Conservation (phyloP, 1,139 yeast genomes). For the Zygosaccharomyces pseudobailii region DNA sequence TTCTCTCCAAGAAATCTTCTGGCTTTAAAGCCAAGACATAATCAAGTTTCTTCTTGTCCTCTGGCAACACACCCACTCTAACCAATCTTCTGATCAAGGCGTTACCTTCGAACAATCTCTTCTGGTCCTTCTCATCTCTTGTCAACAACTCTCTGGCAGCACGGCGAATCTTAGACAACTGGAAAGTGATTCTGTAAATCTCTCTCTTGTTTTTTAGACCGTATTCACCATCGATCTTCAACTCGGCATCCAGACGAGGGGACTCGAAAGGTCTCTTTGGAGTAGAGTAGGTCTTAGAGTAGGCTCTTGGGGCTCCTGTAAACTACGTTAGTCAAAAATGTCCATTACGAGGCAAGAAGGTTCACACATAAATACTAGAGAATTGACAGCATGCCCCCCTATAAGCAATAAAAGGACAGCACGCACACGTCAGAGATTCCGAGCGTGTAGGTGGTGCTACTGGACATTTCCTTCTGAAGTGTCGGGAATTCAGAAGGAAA, state of each 20-base stretch:
- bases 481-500: slow-evolving; percentile 67
- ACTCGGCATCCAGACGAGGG: slow-evolving; percentile 98
- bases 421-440: slow-evolving; percentile 2
- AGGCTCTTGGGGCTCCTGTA: slow-evolving; percentile 93
- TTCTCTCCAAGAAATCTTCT: slow-evolving; percentile 99
- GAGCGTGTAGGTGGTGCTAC: neutral
- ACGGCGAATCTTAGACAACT: slow-evolving; percentile 99
- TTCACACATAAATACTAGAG: slow-evolving; percentile 11
- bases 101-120: slow-evolving; percentile 99
- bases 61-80: slow-evolving; percentile 92
- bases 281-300: slow-evolving; percentile 98
- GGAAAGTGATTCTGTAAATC: slow-evolving; percentile 64
- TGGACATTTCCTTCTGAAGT: slow-evolving; percentile 50
- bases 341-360: slow-evolving; percentile 11
- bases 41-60: slow-evolving; percentile 99
- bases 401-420: slow-evolving; percentile 2
- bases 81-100: slow-evolving; percentile 61
- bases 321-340: slow-evolving; percentile 11
- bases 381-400: neutral
- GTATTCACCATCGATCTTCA: slow-evolving; percentile 98
- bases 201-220: slow-evolving; percentile 99
- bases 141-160: slow-evolving; percentile 99
- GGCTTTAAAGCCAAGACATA: slow-evolving; percentile 94
- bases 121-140: slow-evolving; percentile 99
- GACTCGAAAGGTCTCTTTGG: slow-evolving; percentile 98